phyloP scores from a whole-genome alignment of 139 green algal genomes.

The Chlorella sp. region DNA sequence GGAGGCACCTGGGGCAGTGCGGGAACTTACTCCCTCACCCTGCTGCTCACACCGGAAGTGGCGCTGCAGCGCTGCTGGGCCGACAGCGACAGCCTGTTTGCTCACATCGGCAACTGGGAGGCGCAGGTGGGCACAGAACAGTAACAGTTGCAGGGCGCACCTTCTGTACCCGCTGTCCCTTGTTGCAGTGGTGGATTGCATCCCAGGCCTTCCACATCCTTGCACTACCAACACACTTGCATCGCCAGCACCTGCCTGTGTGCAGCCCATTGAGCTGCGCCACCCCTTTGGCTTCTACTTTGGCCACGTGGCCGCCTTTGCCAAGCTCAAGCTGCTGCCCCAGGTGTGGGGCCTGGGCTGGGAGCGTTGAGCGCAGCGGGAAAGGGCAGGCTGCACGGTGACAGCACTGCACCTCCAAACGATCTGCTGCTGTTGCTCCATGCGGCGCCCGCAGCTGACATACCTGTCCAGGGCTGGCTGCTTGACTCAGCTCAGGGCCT shows the following conservation, averaged over 20 bases:
- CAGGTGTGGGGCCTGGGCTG: not conserved
- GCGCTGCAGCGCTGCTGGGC: constrained; percentile 57
- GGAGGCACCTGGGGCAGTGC: constrained; percentile 42
- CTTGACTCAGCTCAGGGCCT: no score
- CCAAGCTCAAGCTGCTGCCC: constrained; percentile 43
- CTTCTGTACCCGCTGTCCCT: no score
- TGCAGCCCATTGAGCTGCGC: constrained; percentile 65
- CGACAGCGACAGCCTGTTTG: constrained; percentile 68
- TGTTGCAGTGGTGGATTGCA: no score
- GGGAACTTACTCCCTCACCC: constrained; percentile 52
- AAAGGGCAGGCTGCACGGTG: no score
- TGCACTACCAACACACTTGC: no score
- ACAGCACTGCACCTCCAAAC: no score
- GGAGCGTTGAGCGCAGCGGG: not conserved
- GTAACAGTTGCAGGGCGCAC: not conserved
- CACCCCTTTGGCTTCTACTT: constrained; percentile 64
- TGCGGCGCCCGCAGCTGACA: no score
- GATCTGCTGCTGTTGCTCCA: not conserved
- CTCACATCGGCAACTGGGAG: constrained; percentile 54
- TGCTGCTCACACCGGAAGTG: constrained; percentile 52
- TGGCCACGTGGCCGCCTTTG: constrained; percentile 55
- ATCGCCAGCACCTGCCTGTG: not conserved
- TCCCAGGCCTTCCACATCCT: no score
- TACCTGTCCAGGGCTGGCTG: no score
- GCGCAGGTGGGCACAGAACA: constrained; percentile 10